Conservation (phyloP, 2,329 filamentous ascomycete species). For the Pseudogymnoascus sp. region DNA sequence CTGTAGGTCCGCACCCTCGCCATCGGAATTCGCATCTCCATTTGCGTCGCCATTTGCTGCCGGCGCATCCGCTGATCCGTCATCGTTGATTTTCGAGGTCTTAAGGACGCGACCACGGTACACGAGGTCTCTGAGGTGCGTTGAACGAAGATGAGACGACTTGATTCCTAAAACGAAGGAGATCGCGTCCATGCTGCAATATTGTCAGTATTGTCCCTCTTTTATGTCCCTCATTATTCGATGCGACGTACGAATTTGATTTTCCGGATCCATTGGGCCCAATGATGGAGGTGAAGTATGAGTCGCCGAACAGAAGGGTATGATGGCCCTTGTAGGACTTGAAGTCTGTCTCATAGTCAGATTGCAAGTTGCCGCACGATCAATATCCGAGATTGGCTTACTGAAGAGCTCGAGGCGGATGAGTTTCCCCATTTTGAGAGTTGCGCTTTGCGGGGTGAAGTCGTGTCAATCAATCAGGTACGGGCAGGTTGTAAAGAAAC, state of each 20-base stretch:
- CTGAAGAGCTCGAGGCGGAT: slow-evolving; percentile 91
- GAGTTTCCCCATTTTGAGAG: slow-evolving; percentile 80
- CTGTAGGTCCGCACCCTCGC: slow-evolving; percentile 54
- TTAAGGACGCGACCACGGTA: slow-evolving; percentile 92
- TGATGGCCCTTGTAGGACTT: slow-evolving; percentile 99
- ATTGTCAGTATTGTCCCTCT: slow-evolving; percentile 21
- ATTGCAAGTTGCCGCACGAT: not conserved
- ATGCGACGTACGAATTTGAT: slow-evolving; percentile 71
- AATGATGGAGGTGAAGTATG: slow-evolving; percentile 98
- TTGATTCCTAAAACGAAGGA: slow-evolving; percentile 98
- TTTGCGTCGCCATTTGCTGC: slow-evolving; percentile 55
- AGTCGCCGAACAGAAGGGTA: slow-evolving; percentile 88
- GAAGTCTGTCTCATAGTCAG: slow-evolving; percentile 60
- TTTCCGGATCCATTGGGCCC: slow-evolving; percentile 99
- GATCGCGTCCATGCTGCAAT: slow-evolving; percentile 87
- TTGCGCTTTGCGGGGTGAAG: slow-evolving; percentile 20
- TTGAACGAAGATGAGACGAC: slow-evolving; percentile 92
- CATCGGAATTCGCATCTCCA: slow-evolving; percentile 53
- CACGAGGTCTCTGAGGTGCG: slow-evolving; percentile 87
- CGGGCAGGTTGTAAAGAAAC: not conserved
- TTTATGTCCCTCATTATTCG: not conserved
- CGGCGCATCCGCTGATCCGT: slow-evolving; percentile 57
- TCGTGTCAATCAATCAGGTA: not conserved
- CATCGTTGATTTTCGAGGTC: slow-evolving; percentile 86
- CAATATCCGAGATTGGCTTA: slow-evolving; percentile 39